These are phyloP conservation scores for Aspergillus costaricaensis DNA, from an alignment of 2,329 filamentous ascomycete genomes.

Conservation along the genomic window DNA sequence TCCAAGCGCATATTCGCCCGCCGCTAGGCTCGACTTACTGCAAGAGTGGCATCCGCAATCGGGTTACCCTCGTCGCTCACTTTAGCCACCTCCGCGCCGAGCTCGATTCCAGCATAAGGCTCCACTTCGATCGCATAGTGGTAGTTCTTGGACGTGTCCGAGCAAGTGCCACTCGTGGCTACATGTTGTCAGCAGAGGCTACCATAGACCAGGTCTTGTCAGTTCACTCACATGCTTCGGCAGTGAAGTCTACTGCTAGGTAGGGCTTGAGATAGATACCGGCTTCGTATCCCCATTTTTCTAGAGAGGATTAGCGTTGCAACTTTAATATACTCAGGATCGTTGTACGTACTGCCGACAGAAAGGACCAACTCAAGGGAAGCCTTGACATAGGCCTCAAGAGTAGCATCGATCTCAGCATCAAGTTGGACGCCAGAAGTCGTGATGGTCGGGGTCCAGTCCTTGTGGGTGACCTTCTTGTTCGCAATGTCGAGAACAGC, in stretches of 20 bases:
- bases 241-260: constrained; percentile 13
- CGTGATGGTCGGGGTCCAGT: constrained; percentile 19
- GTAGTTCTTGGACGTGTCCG: not conserved
- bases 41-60: constrained; percentile 11
- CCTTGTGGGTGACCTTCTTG: constrained; percentile 18
- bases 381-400: constrained; percentile 19
- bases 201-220: not conserved
- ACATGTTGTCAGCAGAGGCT: constrained; percentile 6
- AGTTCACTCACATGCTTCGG: constrained; percentile 19
- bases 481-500: constrained; percentile 23
- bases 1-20: not conserved
- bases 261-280: constrained; percentile 23
- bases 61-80: constrained; percentile 12
- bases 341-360: constrained; percentile 14
- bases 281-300: constrained; percentile 18
- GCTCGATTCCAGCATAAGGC: constrained; percentile 17
- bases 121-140: constrained; percentile 10
- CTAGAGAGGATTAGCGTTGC: constrained; percentile 12
- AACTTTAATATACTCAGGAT: not conserved
- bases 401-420: constrained; percentile 18
- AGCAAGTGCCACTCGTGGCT: constrained; percentile 17
- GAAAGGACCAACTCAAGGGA: constrained; percentile 15
- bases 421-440: constrained; percentile 16
- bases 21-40: constrained; percentile 9
- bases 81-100: constrained; percentile 16